Evolutionary conservation across 371 early-diverging fungal genomes (phyloP).

Genomic region (Circinella minor): DNA sequence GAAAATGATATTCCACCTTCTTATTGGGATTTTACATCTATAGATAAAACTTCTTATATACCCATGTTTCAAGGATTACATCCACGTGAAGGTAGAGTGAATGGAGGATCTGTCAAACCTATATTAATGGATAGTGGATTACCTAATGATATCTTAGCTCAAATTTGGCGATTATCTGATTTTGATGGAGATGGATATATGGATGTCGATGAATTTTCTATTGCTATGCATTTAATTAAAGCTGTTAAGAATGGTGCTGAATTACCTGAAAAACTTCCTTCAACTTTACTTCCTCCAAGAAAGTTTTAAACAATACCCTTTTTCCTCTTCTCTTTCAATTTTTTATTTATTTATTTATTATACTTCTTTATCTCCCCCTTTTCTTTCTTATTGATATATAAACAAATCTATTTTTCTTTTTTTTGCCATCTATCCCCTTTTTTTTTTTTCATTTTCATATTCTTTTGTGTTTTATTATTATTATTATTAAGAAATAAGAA

Average conservation of each 20-base stretch:
- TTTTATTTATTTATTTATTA: not conserved
- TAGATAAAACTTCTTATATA: constrained; percentile 53
- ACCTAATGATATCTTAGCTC: constrained; percentile 60
- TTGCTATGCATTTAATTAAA: constrained; percentile 69
- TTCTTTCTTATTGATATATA: too few species aligned
- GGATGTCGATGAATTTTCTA: constrained; percentile 71
- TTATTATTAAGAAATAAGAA: constrained; percentile 62
- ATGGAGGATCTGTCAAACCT: constrained; percentile 63
- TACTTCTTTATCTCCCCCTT: too few species aligned
- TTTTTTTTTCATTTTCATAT: not conserved
- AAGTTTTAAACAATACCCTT: constrained; percentile 31
- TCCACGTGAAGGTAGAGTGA: constrained; percentile 67
- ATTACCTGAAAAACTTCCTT: constrained; percentile 58
- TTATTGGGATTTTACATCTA: constrained; percentile 63
- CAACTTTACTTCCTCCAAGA: constrained; percentile 50
- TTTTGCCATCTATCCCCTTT: not conserved
- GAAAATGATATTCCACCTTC: constrained; percentile 50
- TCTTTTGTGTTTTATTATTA: not conserved
- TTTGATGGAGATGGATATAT: constrained; percentile 75
- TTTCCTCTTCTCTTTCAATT: not conserved
- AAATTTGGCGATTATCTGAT: constrained; percentile 74
- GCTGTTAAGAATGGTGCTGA: constrained; percentile 58
- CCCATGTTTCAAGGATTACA: constrained; percentile 52
- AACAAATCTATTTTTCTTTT: not conserved
- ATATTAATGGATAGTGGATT: constrained; percentile 66